phyloP scores from a whole-genome alignment of 257 asterid genomes.

The Solanum gracilifrons region DNA sequence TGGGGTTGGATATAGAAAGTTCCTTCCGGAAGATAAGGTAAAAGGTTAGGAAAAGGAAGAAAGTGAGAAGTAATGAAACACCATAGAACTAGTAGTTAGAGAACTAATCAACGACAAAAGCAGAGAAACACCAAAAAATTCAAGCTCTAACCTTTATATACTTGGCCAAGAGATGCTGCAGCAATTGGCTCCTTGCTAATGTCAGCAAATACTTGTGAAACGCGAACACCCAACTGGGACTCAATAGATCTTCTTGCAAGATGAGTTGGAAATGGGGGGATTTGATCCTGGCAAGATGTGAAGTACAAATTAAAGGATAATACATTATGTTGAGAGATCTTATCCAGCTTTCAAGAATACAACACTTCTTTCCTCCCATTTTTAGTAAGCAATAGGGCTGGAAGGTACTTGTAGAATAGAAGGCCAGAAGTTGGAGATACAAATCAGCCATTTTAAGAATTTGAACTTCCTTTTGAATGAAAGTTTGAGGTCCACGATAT shows the following conservation, averaged over 20 bases:
- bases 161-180: constrained; percentile 98
- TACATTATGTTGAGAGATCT: neutral
- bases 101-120: neutral
- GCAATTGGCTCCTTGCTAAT: constrained; percentile 87
- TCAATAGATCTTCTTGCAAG: constrained; percentile 81
- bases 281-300: constrained; percentile 64
- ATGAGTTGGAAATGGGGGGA: constrained; percentile 85
- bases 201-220: constrained; percentile 80
- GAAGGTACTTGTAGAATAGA: neutral
- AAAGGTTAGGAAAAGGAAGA: neutral
- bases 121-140: neutral
- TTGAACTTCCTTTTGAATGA: neutral
- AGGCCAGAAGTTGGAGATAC: neutral
- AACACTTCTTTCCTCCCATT: neutral
- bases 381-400: neutral
- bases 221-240: constrained; percentile 73
- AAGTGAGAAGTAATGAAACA: neutral
- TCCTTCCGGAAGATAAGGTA: neutral
- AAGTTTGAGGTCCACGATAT: neutral
- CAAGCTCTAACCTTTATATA: constrained; percentile 70
- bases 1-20: neutral
- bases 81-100: neutral
- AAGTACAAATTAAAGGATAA: constrained; percentile 3
- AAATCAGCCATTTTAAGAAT: neutral
- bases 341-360: neutral